Percentiles rank a stretch among this genome's conserved stretches.
Conservation (phyloP, 805 yeast genomes). For the Candida ulmi region DNA sequence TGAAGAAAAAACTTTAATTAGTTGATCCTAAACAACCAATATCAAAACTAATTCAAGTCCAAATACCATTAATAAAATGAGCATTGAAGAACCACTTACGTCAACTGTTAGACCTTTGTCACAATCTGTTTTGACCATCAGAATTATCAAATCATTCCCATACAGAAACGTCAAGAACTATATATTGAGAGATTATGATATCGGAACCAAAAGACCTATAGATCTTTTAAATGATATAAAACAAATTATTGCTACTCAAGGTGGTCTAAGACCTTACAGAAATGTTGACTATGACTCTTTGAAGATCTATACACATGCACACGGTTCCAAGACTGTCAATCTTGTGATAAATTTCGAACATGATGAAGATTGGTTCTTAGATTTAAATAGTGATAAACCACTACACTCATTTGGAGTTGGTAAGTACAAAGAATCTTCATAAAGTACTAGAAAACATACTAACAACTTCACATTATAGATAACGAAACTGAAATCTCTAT, state of each 20-base stretch:
- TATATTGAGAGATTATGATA: conserved; percentile 63
- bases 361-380: conserved; percentile 68
- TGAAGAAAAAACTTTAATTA: too few species aligned
- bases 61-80: too few species aligned
- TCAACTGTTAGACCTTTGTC: conserved; percentile 59
- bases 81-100: conserved; percentile 60
- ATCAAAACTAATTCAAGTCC: too few species aligned
- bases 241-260: conserved; percentile 45
- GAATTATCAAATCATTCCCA: conserved; percentile 88
- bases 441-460: too few species aligned
- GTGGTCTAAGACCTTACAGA: conserved; percentile 78
- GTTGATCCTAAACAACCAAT: too few species aligned
- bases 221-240: conserved; percentile 52
- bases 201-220: conserved; percentile 60
- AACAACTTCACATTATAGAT: conserved; percentile 27
- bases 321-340: conserved; percentile 89
- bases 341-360: conserved; percentile 86
- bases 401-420: conserved; percentile 34
- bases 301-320: conserved; percentile 91
- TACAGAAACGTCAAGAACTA: conserved; percentile 81
- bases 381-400: conserved; percentile 28
- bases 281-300: conserved; percentile 67
- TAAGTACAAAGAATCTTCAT: too few species aligned
- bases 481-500: conserved; percentile 91
- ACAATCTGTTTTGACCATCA: conserved; percentile 73